Conservation (phyloP, 192 early-diverging fungal genomes). For the Gaertneriomyces sp. region DNA sequence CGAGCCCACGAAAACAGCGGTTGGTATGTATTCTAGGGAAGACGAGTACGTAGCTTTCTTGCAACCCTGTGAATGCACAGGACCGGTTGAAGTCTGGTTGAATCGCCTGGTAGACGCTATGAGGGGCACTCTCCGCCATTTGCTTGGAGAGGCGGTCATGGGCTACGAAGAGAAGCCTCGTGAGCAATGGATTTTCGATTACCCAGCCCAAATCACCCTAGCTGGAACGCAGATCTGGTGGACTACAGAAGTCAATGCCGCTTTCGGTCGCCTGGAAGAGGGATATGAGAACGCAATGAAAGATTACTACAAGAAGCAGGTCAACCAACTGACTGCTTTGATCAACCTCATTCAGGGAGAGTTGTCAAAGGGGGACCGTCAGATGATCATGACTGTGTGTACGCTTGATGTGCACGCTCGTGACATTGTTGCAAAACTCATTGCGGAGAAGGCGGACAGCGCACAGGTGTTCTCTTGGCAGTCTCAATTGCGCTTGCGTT, state of each 20-base stretch:
- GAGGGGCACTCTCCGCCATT: constrained; percentile 50
- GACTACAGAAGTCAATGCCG: constrained; percentile 66
- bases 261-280: constrained; percentile 59
- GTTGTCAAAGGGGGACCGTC: constrained; percentile 47
- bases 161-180: constrained; percentile 67
- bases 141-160: constrained; percentile 55
- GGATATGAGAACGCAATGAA: constrained; percentile 67
- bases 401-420: constrained; percentile 66
- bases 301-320: constrained; percentile 70
- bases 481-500: constrained; percentile 56
- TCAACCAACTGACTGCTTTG: constrained; percentile 60
- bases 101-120: constrained; percentile 58
- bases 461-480: constrained; percentile 67
- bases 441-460: constrained; percentile 62
- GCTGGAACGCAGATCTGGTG: constrained; percentile 67
- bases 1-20: constrained; percentile 55
- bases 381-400: constrained; percentile 70
- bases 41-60: constrained; percentile 60
- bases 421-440: constrained; percentile 65
- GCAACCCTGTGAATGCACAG: constrained; percentile 57
- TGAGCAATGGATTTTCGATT: constrained; percentile 69
- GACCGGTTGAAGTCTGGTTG: constrained; percentile 63
- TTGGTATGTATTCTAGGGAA: constrained; percentile 61
- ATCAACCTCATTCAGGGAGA: constrained; percentile 64
- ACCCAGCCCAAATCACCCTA: constrained; percentile 61